Base-by-base conservation (phyloP, 371 early-diverging fungal genomes). In the Fennellomyces sp. region DNA sequence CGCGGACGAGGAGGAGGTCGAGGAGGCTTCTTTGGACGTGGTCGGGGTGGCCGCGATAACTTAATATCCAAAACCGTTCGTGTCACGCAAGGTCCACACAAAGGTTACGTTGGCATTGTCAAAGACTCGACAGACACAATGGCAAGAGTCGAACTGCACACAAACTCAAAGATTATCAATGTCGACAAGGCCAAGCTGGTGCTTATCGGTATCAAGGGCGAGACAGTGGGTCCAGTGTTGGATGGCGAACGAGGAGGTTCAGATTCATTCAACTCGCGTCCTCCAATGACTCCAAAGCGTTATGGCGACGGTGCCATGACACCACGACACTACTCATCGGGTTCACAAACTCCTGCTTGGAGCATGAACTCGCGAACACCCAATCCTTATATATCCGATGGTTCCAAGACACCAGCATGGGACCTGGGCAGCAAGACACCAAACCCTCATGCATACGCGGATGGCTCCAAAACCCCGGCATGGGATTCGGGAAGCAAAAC, bases 71-170 rank as follows among this genome's bases (percentile, higher is more conserved):
- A 94, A 68, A 94, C 94, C 0, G 99, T 99, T 0, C 87, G 86
- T 33, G 92, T 98, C 50, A 86, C 83, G 3, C 83, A 88, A 41
- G 99, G 99, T 6, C 92, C 94, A 13, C 96, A 93, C 81, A 99
- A 99, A 73, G 99, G 99, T 11, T 97, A 96, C 70, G 73, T 93
- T 27, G 99, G 99, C 49, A 92, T 97, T 52, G 96, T 99, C 30
- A 97, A 97, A 68, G 97, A 97, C 52, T 82, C 91, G 0, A 86
- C 87, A 1, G 89, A 84, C 58, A 76, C 75, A 7, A 84, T 82
- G 58, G 96, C 91, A 1, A 86, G 98, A 36, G 92, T 99, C 3
- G 98, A 99, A 74, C 84, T 99, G 26, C 97, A 96, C 72, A 94
- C 98, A 17, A 95, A 92, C 65, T 85, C 86, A 30, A 88, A 88